phyloP scores from a whole-genome alignment of 2,329 filamentous ascomycete species.

The Diplodia corticola region DNA sequence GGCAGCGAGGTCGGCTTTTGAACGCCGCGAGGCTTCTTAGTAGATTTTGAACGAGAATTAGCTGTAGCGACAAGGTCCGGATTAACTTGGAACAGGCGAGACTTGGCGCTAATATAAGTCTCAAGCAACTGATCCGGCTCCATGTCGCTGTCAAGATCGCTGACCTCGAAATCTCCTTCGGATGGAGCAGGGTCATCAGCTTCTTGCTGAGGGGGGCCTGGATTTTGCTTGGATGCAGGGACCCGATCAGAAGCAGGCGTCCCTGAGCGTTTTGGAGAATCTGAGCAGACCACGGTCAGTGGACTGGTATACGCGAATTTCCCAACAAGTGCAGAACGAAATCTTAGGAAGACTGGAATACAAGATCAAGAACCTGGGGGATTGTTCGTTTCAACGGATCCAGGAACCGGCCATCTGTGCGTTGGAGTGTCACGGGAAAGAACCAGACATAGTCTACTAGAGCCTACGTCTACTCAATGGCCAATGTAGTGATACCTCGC shows the following conservation, averaged over 20 bases:
- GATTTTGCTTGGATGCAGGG: neutral
- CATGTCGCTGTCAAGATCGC: constrained; percentile 52
- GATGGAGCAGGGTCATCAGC: neutral
- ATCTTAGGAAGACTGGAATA: too few relatives aligned
- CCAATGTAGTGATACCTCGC: neutral
- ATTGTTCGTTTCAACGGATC: neutral
- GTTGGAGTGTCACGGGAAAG: neutral
- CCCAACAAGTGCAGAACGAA: too few relatives aligned
- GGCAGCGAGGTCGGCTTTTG: constrained; percentile 25
- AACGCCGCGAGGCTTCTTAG: constrained; percentile 36
- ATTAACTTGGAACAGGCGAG: constrained; percentile 49
- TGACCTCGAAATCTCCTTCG: constrained; percentile 41
- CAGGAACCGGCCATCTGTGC: neutral
- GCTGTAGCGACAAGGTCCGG: constrained; percentile 60
- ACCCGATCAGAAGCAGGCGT: neutral
- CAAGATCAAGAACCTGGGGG: neutral
- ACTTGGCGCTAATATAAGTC: constrained; percentile 74
- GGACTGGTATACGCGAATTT: neutral
- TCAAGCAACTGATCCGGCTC: constrained; percentile 60
- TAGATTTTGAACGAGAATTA: constrained; percentile 23
- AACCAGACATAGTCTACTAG: neutral
- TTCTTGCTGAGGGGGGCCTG: neutral
- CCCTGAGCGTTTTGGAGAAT: constrained; percentile 12
- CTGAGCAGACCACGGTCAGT: constrained; percentile 3
- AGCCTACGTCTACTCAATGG: neutral